phyloP scores from a whole-genome alignment of 106 monocot species.

The Iris macrosiphon region DNA sequence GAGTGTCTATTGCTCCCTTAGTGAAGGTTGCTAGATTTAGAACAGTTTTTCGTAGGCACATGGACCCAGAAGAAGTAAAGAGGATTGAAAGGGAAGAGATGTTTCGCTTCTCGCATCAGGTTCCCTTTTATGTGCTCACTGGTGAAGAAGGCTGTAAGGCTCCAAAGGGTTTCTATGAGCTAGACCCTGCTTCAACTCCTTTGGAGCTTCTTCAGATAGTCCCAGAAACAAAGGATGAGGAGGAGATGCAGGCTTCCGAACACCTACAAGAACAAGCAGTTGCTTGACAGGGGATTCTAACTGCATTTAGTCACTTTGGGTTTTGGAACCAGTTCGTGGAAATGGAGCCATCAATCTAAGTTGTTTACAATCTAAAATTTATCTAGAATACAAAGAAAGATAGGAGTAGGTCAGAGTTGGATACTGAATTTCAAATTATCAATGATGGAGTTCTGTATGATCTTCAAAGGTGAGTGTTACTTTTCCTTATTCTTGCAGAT shows the following conservation, averaged over 20 bases:
- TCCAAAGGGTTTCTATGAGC: slow-evolving; percentile 56
- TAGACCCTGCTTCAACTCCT: slow-evolving; percentile 66
- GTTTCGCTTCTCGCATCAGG: slow-evolving; percentile 65
- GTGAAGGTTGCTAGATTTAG: slow-evolving; percentile 50
- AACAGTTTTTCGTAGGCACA: slow-evolving; percentile 34
- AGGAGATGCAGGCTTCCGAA: slow-evolving; percentile 5
- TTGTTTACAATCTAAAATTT: slow-evolving; percentile 1
- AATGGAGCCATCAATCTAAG: background rate
- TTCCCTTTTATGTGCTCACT: slow-evolving; percentile 49
- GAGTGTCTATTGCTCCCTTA: slow-evolving; percentile 32
- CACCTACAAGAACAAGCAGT: slow-evolving; percentile 19
- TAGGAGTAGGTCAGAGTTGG: background rate
- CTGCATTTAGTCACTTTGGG: background rate
- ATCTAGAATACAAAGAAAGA: background rate
- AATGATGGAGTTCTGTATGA: background rate
- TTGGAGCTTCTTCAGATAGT: slow-evolving; percentile 54
- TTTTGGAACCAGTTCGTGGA: background rate
- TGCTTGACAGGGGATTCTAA: background rate
- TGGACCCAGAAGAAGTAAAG: slow-evolving; percentile 23
- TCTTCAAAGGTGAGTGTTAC: background rate
- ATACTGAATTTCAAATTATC: background rate
- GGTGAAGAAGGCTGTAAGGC: slow-evolving; percentile 50
- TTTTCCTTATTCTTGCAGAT: background rate
- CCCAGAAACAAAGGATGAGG: slow-evolving; percentile 21
- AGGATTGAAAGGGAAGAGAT: slow-evolving; percentile 51